Base-by-base conservation (phyloP, 345 rosid genomes). In the Heritiera fomes region DNA sequence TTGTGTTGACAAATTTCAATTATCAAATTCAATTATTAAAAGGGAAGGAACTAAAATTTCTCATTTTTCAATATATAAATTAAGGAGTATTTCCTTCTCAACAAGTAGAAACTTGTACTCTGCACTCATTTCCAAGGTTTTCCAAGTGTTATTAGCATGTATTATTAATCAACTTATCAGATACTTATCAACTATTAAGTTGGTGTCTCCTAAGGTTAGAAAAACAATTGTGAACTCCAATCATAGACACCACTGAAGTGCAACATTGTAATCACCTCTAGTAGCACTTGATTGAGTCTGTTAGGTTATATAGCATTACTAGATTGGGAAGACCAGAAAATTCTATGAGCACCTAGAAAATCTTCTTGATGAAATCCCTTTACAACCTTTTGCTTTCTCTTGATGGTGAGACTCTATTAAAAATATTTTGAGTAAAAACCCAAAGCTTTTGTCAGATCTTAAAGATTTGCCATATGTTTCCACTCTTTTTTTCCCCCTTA, bases 61-160 rank as follows among this genome's bases (percentile, higher is more conserved):
- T 70, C 58, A 28, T 49, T 70, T 70, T 70, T 70, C 58, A 70
- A 12, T 49, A 49, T 47, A 28, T 23, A 8, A 69, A 69, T 45
- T 23, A 71, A 71, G 53, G 20, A 28, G 1, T 68, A 68, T 49
- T 70, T 28, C 8, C 20, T 28, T 71, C 41, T 14, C 43, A 71
- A 49, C 59, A 49, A 46, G n/a, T 45, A 23, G 52, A 43, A 23
- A 59, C 34, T 11, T 32, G n/a, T 15, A 18, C 60, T 30, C 12
- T 49, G 43, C 7, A 18, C 12, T 20, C 32, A 14, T 41, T 10
- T 41, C 71, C 71, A n/a, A 66, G 7, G 50, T 41, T 66, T 66
- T 66, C 71, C 50, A 66, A 66, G 30, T 28, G 23, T 28, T 10
- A 23, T 60, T 8, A 60, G 13, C 64, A 60, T 23, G 64, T 11